Percentiles rank a stretch among this genome's conserved stretches.
phyloP scores from a whole-genome alignment of 1,139 yeast species.

The Saccharomyces hybrid region DNA sequence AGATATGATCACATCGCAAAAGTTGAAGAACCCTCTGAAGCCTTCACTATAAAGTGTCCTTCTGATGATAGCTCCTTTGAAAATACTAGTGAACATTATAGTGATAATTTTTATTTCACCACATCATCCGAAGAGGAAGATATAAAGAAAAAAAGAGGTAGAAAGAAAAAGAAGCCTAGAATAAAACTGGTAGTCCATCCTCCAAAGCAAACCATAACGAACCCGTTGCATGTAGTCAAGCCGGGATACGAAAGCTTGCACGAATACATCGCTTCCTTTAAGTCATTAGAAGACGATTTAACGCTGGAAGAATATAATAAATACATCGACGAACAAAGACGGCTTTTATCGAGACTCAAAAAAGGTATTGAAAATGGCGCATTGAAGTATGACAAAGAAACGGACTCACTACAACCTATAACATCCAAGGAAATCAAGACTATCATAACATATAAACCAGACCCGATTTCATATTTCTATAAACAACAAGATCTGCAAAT shows the following conservation, averaged over 20 bases:
- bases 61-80: neutral
- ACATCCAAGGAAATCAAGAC: constrained; percentile 40
- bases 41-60: neutral
- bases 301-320: constrained; percentile 39
- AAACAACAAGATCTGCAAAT: constrained; percentile 40
- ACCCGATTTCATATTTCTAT: constrained; percentile 27
- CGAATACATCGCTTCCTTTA: constrained; percentile 44
- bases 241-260: constrained; percentile 38
- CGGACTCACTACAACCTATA: constrained; percentile 40
- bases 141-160: constrained; percentile 9
- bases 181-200: constrained; percentile 38
- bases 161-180: constrained; percentile 18
- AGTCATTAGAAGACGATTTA: constrained; percentile 52
- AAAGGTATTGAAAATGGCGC: constrained; percentile 49
- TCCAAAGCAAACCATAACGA: constrained; percentile 60
- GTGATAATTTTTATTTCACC: constrained; percentile 25
- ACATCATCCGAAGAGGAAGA: constrained; percentile 30
- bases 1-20: neutral
- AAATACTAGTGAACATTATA: constrained; percentile 6
- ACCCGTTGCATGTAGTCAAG: constrained; percentile 59
- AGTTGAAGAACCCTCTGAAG: neutral
- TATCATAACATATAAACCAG: constrained; percentile 30
- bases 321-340: constrained; percentile 42
- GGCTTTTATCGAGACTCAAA: constrained; percentile 40
- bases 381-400: constrained; percentile 38